A percentile compares a stretch with the other conserved stretches of the same genome.
Evolutionary conservation across 192 early-diverging fungal genomes (phyloP).

Genomic region (Coemansia sp.): DNA sequence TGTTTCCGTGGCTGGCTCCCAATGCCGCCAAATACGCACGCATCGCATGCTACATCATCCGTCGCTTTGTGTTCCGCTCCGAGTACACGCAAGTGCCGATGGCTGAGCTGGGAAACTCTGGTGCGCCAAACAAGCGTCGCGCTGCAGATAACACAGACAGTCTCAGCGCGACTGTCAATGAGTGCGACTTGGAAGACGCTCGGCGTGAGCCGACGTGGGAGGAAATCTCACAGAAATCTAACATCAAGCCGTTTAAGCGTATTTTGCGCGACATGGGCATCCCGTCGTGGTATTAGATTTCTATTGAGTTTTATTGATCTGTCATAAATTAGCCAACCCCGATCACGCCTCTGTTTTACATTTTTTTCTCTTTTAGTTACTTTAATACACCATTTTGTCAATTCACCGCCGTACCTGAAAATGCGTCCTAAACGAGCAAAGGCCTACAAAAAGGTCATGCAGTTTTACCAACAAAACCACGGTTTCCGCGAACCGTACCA

Average conservation of each 20-base stretch:
- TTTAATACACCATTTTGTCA: no score
- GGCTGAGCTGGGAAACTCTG: background rate
- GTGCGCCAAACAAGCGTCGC: constrained; percentile 11
- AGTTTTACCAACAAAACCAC: constrained; percentile 74
- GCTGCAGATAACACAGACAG: constrained; percentile 10
- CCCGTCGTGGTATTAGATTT: constrained; percentile 49
- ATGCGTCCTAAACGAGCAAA: constrained; percentile 88
- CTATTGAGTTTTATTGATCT: no score
- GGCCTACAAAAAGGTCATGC: constrained; percentile 76
- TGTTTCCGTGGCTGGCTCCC: constrained; percentile 42
- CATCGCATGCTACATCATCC: constrained; percentile 16
- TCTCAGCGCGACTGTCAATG: constrained; percentile 18
- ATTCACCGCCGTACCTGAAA: background rate
- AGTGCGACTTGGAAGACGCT: constrained; percentile 26
- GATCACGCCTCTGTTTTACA: no score
- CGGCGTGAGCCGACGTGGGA: constrained; percentile 34
- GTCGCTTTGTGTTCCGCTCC: constrained; percentile 16
- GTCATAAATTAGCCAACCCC: no score
- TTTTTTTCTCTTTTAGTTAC: no score
- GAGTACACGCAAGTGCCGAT: constrained; percentile 20
- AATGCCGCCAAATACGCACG: constrained; percentile 20
- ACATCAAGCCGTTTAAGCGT: constrained; percentile 46
- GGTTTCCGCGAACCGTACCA: constrained; percentile 94
- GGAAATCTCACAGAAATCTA: constrained; percentile 38
- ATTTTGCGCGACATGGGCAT: constrained; percentile 52